Evolutionary conservation across 2,329 filamentous ascomycete species (phyloP), one percentile per base, ranked within the genome.

Genomic region (Cladosporium cucumerinum): DNA sequence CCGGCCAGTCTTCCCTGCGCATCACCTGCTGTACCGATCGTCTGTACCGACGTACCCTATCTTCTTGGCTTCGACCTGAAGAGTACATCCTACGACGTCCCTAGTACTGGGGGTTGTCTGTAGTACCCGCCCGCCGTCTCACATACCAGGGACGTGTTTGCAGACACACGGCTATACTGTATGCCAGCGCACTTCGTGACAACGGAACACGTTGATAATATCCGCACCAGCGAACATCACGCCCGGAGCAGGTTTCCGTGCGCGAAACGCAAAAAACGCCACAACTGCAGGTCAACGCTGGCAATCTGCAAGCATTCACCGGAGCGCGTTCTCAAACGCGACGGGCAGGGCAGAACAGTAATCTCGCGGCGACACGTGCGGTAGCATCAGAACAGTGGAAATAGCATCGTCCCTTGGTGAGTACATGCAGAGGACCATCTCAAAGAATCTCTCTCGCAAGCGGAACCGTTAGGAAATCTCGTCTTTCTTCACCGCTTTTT

Each of bases 401-500:
- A 43, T 10, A 43, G 18, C 36, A n/a, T 43, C 3, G 32, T n/a
- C 32, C 36, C 36, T 43, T 7, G 36, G 18, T n/a, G 36, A n/a
- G 36, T 10, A 43, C 36, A 43, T 43, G 36, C 36, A 18, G 46
- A 12, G 46, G 21, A 25, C 46, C 23, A 23, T 49, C 10, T 49
- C 21, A 1, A 21, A 5, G 11, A 12, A 1, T 49, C 49, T 30
- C 26, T 52, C 18, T 26, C 49, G 26, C 49, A 30, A 30, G 28
- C 49, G 36, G 36, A 43, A n/a, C 36, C 36, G 36, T 43, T 21
- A 43, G 36, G 36, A 43, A 43, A 49, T 23, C 48, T 26, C 26
- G 34, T 28, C 39, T 39, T 18, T 55, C 54, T 59, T 57, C 62
- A 64, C 62, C 62, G 62, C 62, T 64, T 55, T 59, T 64, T 64